Base-by-base conservation (phyloP, 768 basidiomycete species). In the Tylopilus felleus region DNA sequence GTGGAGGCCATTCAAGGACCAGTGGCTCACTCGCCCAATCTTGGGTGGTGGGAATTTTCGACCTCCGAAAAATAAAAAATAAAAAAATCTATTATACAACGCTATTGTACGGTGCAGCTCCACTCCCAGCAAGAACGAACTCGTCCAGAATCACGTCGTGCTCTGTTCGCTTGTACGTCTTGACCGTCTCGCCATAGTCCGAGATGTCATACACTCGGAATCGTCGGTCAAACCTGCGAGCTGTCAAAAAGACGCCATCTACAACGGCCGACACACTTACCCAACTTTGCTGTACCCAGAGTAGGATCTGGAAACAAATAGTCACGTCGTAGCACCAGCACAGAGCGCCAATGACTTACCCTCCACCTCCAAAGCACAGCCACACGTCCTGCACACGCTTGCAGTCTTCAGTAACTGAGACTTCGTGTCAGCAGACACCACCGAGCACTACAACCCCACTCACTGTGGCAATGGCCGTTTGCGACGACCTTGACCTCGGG, bases 401-500 rank as follows among this genome's bases (percentile, higher is more conserved):
- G 62, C 95, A 97, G 60, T 93, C 88, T 65, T 97, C 93, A 16
- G 90, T 93, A 16, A 92, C 90, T 90, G 52, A 10, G 49, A 42
- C 21, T 17, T 8, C 46, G 25, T 10, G 51, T 71, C 43, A 67
- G 63, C 44, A 49, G 17, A 57, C 21, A 14, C 27, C 17, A 19
- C 10, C 19, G 4, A 0, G 7, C 22, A 8, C 17, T 22, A 31
- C 33, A 8, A 29, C 12, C 22, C 28, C 19, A 72, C 82, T 55
- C 68, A 89, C 90, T 68, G 71, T 98, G 96, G 65, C 82, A 87
- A 65, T 98, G 96, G 0, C 95, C 96, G 69, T 98, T 93, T 21
- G 82, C 87, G 16, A 96, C 77, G 2, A 90, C 89, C 70, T 96
- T 96, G 41, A 95, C 88, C 63, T 95, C 94, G 0, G 74, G 78